Base-by-base conservation (phyloP, 805 yeast species). In the Cyberlindnera misumaiensis region DNA sequence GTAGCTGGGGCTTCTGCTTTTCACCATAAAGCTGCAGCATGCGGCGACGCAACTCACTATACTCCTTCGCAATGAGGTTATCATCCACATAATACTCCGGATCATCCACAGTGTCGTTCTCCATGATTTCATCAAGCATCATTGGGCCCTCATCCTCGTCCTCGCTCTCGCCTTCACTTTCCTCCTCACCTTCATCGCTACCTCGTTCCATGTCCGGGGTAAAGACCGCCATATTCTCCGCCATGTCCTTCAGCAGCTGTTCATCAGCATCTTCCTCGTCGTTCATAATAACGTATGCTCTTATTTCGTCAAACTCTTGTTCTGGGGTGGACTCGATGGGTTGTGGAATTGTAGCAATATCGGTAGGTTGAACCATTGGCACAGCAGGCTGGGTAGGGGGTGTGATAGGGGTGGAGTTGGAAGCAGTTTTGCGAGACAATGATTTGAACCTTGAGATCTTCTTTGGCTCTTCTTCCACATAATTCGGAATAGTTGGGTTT, bases 51-150 rank as follows among this genome's bases (percentile, higher is more conserved):
- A 62, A 36, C 9, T 52, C 55, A 17, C 47, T 43, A 39, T 63
- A 62, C 28, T 60, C 68, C 28, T 48, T 52, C 4, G 49, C 43
- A 11, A 58, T 26, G 11, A 59, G 32, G 24, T 52, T 50, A 7
- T 51, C 49, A 36, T 55, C 62, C 5, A 60, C 44, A 31, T 42
- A 47, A 31, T 49, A 50, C 18, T 50, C 51, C 1, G 56, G 58
- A 10, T 48, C 52, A 14, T 56, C 60, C 20, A 52, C 57, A 3
- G 57, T 53, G 6, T 60, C 67, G 24, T 53, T 55, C 30, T 55
- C 81, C 3, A 72, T 60, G 31, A 73, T 64, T 15, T 59, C 58
- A 28, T 69, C 75, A 3, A 58, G 46, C 34, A 73, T 45, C 38
- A 72, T 60, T 15, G 66, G 64, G 0, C 59, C 64, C 13, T 65